These are phyloP conservation scores for Vanilla planifolia DNA, from an alignment of 106 monocot species.

Conservation along the genomic window DNA sequence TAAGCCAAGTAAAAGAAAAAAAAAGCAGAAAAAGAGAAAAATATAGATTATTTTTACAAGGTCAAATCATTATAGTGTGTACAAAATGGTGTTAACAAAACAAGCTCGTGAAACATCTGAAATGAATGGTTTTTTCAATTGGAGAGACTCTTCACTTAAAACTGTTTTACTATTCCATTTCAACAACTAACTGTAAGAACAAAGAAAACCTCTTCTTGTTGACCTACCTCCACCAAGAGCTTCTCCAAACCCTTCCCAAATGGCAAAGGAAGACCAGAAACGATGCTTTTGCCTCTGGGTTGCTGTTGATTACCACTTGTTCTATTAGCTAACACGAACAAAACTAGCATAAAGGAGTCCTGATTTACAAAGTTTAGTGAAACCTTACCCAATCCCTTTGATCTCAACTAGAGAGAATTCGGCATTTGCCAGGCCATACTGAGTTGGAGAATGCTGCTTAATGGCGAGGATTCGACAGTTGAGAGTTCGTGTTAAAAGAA, in stretches of 20 bases:
- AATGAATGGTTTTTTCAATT: no score
- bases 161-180: no score
- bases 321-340: neutral
- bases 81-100: no score
- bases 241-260: conserved; percentile 28
- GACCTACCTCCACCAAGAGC: conserved; percentile 23
- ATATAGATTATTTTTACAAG: no score
- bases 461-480: conserved; percentile 49
- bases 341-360: neutral
- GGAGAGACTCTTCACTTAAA: no score
- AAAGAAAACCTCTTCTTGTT: neutral
- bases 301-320: conserved; percentile 16
- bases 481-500: conserved; percentile 9
- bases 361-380: neutral
- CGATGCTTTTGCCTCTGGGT: conserved; percentile 14
- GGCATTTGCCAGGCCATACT: conserved; percentile 19
- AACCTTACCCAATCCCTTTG: conserved; percentile 9
- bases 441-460: conserved; percentile 25
- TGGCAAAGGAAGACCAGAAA: conserved; percentile 36
- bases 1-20: no score
- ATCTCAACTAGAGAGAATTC: conserved; percentile 56
- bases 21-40: no score
- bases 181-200: neutral
- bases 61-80: no score
- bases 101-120: no score